Conservation (phyloP, 805 yeast genomes). For the Ogataea trehalophila region DNA sequence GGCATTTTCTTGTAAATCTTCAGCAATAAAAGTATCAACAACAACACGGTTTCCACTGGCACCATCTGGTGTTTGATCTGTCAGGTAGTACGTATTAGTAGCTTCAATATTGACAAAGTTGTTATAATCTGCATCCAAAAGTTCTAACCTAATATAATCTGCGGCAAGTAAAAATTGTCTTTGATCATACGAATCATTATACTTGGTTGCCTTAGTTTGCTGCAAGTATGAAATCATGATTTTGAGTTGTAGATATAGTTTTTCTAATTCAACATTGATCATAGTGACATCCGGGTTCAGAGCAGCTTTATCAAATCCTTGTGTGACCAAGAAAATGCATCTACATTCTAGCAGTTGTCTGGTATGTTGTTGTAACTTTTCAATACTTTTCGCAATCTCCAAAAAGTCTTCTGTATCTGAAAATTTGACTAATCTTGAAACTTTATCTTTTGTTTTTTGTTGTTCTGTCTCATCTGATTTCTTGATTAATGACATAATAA, state of each 20-base stretch:
- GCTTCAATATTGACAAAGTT: constrained; percentile 76
- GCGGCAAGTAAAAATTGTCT: constrained; percentile 58
- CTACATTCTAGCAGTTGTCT: constrained; percentile 21
- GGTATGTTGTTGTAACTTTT: constrained; percentile 18
- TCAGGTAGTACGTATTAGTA: constrained; percentile 53
- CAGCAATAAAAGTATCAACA: constrained; percentile 65
- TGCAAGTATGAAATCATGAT: constrained; percentile 26
- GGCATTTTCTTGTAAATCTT: constrained; percentile 56
- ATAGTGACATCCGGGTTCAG: constrained; percentile 4
- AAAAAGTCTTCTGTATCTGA: constrained; percentile 23
- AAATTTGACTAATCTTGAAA: constrained; percentile 29
- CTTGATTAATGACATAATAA: constrained; percentile 39
- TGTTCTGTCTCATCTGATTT: constrained; percentile 32
- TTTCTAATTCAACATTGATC: constrained; percentile 27
- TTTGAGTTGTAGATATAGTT: constrained; percentile 19
- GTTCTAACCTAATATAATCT: constrained; percentile 66
- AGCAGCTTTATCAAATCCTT: constrained; percentile 5
- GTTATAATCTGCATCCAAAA: constrained; percentile 52
- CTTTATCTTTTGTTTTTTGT: constrained; percentile 35
- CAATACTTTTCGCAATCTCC: constrained; percentile 15
- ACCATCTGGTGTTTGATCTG: constrained; percentile 63
- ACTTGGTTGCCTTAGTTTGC: constrained; percentile 24
- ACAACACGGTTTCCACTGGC: constrained; percentile 60
- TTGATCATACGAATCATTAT: constrained; percentile 32
- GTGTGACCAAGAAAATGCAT: constrained; percentile 13